Evolutionary conservation across 176 grass and related monocot species (phyloP).

Genomic region (Cocos nucifera): DNA sequence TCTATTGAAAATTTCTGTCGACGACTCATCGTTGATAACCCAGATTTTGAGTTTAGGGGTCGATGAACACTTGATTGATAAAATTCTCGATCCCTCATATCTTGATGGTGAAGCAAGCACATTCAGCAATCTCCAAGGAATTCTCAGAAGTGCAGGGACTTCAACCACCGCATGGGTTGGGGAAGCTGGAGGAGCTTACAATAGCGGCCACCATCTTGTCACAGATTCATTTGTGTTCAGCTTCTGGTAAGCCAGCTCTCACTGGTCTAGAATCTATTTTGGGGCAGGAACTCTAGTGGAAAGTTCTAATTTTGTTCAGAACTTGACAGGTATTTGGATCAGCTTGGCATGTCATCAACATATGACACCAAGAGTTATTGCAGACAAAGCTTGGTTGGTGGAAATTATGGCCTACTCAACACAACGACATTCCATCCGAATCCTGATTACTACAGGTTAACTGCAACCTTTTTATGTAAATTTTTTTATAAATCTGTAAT

Average conservation of each 20-base stretch:
- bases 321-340: conserved; percentile 57
- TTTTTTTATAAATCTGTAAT: too few species aligned
- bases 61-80: conserved; percentile 57
- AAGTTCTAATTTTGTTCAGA: not conserved
- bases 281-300: too few species aligned
- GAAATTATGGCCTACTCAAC: conserved; percentile 74
- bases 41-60: conserved; percentile 26
- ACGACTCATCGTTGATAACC: too few species aligned
- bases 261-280: too few species aligned
- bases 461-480: not conserved
- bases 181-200: conserved; percentile 84
- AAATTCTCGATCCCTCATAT: conserved; percentile 57
- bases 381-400: conserved; percentile 62
- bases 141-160: conserved; percentile 42
- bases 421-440: conserved; percentile 76
- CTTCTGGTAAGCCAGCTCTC: conserved; percentile 51
- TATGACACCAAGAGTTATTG: conserved; percentile 73
- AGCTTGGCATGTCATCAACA: conserved; percentile 67
- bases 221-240: conserved; percentile 87
- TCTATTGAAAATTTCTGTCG: too few species aligned
- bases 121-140: conserved; percentile 49
- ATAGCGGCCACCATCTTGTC: conserved; percentile 86
- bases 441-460: conserved; percentile 82
- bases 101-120: conserved; percentile 45
- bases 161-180: conserved; percentile 64